These are phyloP conservation scores for Alternaria postmessia DNA, from an alignment of 2,329 filamentous ascomycete genomes.

Conservation along the genomic window DNA sequence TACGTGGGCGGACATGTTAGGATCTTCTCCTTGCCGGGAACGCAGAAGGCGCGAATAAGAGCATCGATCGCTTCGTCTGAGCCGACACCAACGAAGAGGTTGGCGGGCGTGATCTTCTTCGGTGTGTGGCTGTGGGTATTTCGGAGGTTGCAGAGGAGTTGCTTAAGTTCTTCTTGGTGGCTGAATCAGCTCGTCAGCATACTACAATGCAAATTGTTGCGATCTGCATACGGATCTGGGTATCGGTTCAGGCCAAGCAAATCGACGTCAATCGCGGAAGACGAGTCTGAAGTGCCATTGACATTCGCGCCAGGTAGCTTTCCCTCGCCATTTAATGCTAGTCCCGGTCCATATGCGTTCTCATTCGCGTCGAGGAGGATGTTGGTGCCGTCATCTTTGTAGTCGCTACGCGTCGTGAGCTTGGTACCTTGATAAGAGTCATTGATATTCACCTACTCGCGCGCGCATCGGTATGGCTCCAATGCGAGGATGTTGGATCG, in stretches of 20 bases:
- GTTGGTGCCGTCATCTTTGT: slow-evolving; percentile 97
- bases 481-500: slow-evolving; percentile 62
- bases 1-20: slow-evolving; percentile 96
- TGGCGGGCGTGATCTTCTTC: slow-evolving; percentile 75
- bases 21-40: slow-evolving; percentile 86
- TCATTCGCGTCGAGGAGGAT: slow-evolving; percentile 97
- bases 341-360: slow-evolving; percentile 89
- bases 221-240: slow-evolving; percentile 74
- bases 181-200: slow-evolving; percentile 42
- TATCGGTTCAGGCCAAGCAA: slow-evolving; percentile 89
- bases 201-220: background rate
- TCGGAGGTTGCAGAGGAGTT: slow-evolving; percentile 83
- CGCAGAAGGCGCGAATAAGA: slow-evolving; percentile 90
- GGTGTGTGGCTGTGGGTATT: slow-evolving; percentile 84
- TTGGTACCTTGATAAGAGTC: slow-evolving; percentile 1
- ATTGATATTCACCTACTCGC: slow-evolving; percentile 56
- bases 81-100: slow-evolving; percentile 94
- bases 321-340: slow-evolving; percentile 62
- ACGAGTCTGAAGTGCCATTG: slow-evolving; percentile 49
- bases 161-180: slow-evolving; percentile 87
- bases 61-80: slow-evolving; percentile 98
- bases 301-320: slow-evolving; percentile 56
- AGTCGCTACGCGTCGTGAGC: slow-evolving; percentile 71
- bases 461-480: slow-evolving; percentile 62
- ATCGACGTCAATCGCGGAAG: slow-evolving; percentile 69